Conservation (phyloP, 768 basidiomycete genomes). For the Russula dissimulans region DNA sequence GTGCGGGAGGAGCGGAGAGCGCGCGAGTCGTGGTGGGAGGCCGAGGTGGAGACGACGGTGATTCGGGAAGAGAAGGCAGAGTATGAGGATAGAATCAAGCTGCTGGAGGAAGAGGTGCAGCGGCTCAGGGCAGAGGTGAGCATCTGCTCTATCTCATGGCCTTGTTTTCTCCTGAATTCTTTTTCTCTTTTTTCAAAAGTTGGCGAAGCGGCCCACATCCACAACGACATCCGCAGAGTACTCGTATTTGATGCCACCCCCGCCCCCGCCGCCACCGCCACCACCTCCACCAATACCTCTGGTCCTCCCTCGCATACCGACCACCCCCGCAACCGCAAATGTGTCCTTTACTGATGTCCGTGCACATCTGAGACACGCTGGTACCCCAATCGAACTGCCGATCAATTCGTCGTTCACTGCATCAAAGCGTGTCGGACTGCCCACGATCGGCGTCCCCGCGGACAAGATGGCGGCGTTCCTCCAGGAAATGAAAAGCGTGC, state of each 20-base stretch:
- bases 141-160: too few species aligned
- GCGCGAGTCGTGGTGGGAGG: conserved; percentile 35
- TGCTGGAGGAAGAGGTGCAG: conserved; percentile 58
- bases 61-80: conserved; percentile 36
- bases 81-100: conserved; percentile 55
- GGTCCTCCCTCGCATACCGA: conserved; percentile 18
- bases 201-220: conserved; percentile 6
- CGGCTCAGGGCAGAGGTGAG: conserved; percentile 48
- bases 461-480: conserved; percentile 82
- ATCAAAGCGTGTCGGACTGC: conserved; percentile 42
- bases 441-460: conserved; percentile 62
- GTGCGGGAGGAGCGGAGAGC: conserved; percentile 43
- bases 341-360: conserved; percentile 49
- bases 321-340: conserved; percentile 23
- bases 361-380: conserved; percentile 53
- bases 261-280: conserved; percentile 20
- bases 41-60: conserved; percentile 29
- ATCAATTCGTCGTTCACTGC: conserved; percentile 39
- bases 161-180: not conserved
- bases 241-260: conserved; percentile 6
- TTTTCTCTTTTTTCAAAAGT: not conserved
- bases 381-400: conserved; percentile 52
- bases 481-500: conserved; percentile 68
- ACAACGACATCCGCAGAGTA: not conserved
- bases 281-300: conserved; percentile 11